Conservation (phyloP, 2,329 filamentous ascomycete species). For the Trichoderma gracile region DNA sequence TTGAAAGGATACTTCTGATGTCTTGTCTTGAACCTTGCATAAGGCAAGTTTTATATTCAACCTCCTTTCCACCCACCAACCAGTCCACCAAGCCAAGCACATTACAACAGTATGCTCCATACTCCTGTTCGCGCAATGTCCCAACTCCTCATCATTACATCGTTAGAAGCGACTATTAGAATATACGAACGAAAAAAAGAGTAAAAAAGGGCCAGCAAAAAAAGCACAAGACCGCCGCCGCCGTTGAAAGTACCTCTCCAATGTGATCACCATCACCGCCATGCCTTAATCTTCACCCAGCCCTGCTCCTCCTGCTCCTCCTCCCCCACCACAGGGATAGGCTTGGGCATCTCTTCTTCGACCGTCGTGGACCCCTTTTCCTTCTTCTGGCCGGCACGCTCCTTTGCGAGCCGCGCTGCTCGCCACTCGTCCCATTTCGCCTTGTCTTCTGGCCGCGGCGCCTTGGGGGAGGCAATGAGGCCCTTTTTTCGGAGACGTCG, state of each 20-base stretch:
- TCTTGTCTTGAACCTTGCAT: not conserved
- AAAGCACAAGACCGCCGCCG: too few relatives aligned
- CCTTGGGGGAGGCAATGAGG: constrained; percentile 41
- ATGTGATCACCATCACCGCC: not conserved
- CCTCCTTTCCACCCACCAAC: not conserved
- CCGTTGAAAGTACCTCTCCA: not conserved
- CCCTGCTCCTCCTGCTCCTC: constrained; percentile 32
- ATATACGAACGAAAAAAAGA: not conserved
- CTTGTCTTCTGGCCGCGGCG: constrained; percentile 43
- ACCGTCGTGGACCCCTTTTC: constrained; percentile 45
- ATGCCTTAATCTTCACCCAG: constrained; percentile 33
- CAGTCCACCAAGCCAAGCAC: not conserved
- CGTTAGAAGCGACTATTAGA: not conserved
- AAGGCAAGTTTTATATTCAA: not conserved
- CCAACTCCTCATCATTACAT: constrained; percentile 15
- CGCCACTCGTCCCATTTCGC: constrained; percentile 50
- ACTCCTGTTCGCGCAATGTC: not conserved
- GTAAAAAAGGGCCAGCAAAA: too few relatives aligned
- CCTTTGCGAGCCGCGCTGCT: constrained; percentile 42
- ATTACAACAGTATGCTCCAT: not conserved
- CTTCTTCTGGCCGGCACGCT: constrained; percentile 43
- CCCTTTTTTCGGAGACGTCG: constrained; percentile 54
- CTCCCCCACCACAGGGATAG: constrained; percentile 37
- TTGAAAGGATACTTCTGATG: too few relatives aligned
- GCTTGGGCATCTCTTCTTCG: constrained; percentile 38